Evolutionary conservation across 2,329 filamentous ascomycete genomes (phyloP).

Genomic region (Teratosphaeria destructans): DNA sequence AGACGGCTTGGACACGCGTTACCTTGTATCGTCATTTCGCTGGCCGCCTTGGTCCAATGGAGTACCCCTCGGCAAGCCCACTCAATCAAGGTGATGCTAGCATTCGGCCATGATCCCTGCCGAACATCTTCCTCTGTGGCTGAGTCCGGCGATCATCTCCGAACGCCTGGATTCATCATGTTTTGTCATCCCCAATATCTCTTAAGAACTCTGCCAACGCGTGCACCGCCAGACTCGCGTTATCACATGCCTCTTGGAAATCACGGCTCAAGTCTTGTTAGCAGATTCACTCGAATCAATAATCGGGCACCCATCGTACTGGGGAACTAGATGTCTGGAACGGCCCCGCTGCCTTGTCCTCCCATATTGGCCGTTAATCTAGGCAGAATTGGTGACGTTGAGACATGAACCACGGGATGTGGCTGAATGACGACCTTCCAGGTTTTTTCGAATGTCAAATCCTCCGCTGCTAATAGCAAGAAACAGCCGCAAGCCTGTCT

Average conservation of each 20-base stretch:
- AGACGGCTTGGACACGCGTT: not conserved
- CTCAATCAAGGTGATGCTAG: not conserved
- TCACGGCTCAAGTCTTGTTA: too few species aligned
- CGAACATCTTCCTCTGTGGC: not conserved
- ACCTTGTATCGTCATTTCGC: not conserved
- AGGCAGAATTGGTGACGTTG: too few species aligned
- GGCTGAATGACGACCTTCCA: not conserved
- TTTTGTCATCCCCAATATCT: not conserved
- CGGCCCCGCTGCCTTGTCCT: too few species aligned
- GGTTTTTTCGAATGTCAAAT: not conserved
- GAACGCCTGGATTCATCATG: not conserved
- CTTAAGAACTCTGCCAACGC: not conserved
- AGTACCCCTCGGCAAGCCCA: not conserved
- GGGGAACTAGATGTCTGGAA: too few species aligned
- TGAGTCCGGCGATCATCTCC: not conserved
- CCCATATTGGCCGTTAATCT: too few species aligned
- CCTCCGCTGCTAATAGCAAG: not conserved
- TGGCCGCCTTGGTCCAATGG: not conserved
- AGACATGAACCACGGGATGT: not conserved
- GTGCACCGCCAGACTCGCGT: too few species aligned
- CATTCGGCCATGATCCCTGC: not conserved
- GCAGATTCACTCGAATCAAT: too few species aligned
- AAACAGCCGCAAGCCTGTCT: too few species aligned
- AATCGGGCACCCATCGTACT: too few species aligned
- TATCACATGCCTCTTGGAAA: too few species aligned